Evolutionary conservation across 495 filamentous ascomycete genomes (phyloP).

Genomic region (Platismatia glauca): DNA sequence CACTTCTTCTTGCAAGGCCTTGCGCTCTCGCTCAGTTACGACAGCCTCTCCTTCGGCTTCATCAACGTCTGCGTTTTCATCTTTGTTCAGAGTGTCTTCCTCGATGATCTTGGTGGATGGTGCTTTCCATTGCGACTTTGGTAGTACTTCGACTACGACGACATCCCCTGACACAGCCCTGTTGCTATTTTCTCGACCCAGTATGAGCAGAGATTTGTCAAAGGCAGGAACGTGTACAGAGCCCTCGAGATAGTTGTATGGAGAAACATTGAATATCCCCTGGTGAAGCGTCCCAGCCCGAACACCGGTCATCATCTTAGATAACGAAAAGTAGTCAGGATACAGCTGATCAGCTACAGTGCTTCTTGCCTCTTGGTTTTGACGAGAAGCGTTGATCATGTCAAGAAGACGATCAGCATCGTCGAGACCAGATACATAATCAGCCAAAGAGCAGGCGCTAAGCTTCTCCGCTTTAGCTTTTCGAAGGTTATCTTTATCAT

Average conservation of each 20-base stretch:
- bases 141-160: conserved; percentile 85
- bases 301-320: conserved; percentile 91
- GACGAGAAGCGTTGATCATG: conserved; percentile 76
- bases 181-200: conserved; percentile 96
- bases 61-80: conserved; percentile 83
- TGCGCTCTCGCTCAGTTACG: conserved; percentile 75
- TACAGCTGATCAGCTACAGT: conserved; percentile 67
- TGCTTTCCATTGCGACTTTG: conserved; percentile 91
- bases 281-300: conserved; percentile 82
- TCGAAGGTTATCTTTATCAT: conserved; percentile 77
- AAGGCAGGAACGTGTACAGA: conserved; percentile 84
- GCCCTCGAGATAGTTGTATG: conserved; percentile 94
- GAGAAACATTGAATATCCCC: conserved; percentile 89
- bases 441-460: conserved; percentile 52
- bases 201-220: conserved; percentile 73
- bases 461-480: conserved; percentile 75
- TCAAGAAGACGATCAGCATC: conserved; percentile 81
- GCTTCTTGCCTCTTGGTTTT: conserved; percentile 54
- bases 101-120: conserved; percentile 93
- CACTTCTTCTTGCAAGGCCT: conserved; percentile 81
- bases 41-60: conserved; percentile 62
- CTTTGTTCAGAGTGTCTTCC: conserved; percentile 82
- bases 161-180: conserved; percentile 82
- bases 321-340: conserved; percentile 72
- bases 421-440: conserved; percentile 77